phyloP scores from a whole-genome alignment of 1,139 yeast species.

The Debaryomycetaceae sp. region DNA sequence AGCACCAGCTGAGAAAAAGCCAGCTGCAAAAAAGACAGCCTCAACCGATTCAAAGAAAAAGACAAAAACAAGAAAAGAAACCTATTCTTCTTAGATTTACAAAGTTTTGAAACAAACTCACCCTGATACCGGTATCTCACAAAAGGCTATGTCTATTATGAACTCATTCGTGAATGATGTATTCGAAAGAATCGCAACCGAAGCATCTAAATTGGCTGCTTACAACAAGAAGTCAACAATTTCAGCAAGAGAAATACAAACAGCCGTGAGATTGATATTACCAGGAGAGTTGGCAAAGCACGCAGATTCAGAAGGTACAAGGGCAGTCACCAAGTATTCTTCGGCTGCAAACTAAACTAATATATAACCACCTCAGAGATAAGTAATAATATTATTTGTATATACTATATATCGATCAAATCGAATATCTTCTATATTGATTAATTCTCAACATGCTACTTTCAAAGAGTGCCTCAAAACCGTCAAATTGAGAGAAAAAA shows the following conservation, averaged over 20 bases:
- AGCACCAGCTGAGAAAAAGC: slow-evolving; percentile 97
- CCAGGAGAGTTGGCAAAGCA: slow-evolving; percentile 99
- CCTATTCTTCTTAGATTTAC: slow-evolving; percentile 97
- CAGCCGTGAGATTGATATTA: slow-evolving; percentile 97
- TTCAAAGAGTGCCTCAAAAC: too few species aligned
- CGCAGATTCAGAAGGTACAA: slow-evolving; percentile 98
- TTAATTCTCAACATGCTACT: too few species aligned
- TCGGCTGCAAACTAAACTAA: slow-evolving; percentile 57
- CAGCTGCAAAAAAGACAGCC: slow-evolving; percentile 86
- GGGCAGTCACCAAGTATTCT: slow-evolving; percentile 99
- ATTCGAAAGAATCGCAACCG: slow-evolving; percentile 93
- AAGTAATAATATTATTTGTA: too few species aligned
- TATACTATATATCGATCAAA: neutral
- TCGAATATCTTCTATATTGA: too few species aligned
- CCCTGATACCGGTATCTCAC: slow-evolving; percentile 99
- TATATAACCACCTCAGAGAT: neutral
- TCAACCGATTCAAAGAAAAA: slow-evolving; percentile 87
- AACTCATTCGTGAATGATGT: slow-evolving; percentile 97
- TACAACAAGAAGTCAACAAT: slow-evolving; percentile 99
- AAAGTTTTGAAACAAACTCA: slow-evolving; percentile 98
- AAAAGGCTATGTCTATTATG: slow-evolving; percentile 98
- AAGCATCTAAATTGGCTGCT: slow-evolving; percentile 99
- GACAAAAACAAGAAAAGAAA: slow-evolving; percentile 96
- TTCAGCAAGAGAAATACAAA: slow-evolving; percentile 98
- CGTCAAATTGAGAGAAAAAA: too few species aligned